Evolutionary conservation across 73 alveolate species (phyloP).

Genomic region (Paramecium pentaurelia): DNA sequence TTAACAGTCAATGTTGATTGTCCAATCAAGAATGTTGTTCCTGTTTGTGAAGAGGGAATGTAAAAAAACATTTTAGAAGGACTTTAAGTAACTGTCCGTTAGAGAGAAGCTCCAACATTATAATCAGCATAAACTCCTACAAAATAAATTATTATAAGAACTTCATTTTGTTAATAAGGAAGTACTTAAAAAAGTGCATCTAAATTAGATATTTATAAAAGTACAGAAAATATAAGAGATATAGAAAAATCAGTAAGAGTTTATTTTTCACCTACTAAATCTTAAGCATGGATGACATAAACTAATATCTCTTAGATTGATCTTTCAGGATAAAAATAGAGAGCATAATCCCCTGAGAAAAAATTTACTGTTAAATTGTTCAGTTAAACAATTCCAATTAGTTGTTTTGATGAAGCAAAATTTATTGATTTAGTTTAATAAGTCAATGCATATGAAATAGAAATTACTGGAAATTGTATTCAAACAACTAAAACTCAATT

Average conservation of each 20-base stretch:
- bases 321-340: neutral
- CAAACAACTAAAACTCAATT: neutral
- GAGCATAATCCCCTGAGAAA: conserved; percentile 30
- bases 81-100: conserved; percentile 11
- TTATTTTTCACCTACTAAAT: conserved; percentile 31
- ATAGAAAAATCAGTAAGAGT: conserved; percentile 44
- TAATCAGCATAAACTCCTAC: conserved; percentile 17
- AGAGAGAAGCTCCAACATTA: neutral
- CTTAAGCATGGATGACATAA: conserved; percentile 18
- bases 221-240: conserved; percentile 19
- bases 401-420: conserved; percentile 41
- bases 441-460: conserved; percentile 27
- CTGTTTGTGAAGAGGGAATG: conserved; percentile 11
- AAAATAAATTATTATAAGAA: neutral
- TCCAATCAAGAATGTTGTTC: neutral
- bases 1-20: conserved; percentile 40
- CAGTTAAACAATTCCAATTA: neutral
- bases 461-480: neutral
- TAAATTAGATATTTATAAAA: conserved; percentile 33
- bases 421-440: conserved; percentile 23
- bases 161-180: conserved; percentile 19
- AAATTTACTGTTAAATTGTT: neutral
- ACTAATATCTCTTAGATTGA: neutral
- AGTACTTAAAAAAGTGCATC: conserved; percentile 46
- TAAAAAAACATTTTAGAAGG: neutral